Evolutionary conservation across 83 land plant genomes (phyloP), one percentile per base, ranked within the genome.

Genomic region (Isoetes engelmannii): DNA sequence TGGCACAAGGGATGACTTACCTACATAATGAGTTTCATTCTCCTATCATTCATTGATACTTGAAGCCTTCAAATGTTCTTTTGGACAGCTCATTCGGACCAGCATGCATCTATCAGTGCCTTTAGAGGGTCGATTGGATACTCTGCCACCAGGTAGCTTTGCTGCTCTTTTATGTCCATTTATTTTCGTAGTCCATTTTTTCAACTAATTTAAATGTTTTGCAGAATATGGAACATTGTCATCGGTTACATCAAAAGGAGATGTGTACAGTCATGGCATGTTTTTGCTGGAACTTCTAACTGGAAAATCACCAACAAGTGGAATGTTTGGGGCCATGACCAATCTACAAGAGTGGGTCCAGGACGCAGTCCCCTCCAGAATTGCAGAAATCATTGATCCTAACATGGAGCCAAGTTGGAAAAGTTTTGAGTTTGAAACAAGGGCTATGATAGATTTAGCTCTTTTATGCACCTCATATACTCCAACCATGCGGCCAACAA

Each of bases 1-100:
- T 59, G 62, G 62, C 62, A 59, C 12, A 59, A 8, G 62, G 62
- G 62, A 59, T 59, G 62, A 3, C 19, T 12, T 59, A 59, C 62
- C 28, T 59, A 4, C 62, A 59, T 4, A 1, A 59, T 7, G 62
- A 59, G 20, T 59, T 59, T 59, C 28, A 59, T 18, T 59, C 19
- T 12, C 62, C 62, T 12, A 18, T 59, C 12, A 59, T 59, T 12
- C 62, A 59, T 59, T 59, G 62, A 0, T 1, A 59, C 3, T 18
- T 59, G 19, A 59, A 59, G 62, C 62, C 62, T 9, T 20, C 18
- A 9, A 59, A 59, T 59, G 4, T 59, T 59, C 62, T 59, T 4
- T 18, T 59, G 62, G 62, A 59, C 28, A 9, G 62, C 62, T 59
- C 19, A 59, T 12, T 37, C 4, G 1, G 62, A 59, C 19, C 28